A percentile compares a stretch with the other conserved stretches of the same genome.
Evolutionary conservation across 208 protist species (phyloP).

Genomic region (Trichomonas vaginalis): DNA sequence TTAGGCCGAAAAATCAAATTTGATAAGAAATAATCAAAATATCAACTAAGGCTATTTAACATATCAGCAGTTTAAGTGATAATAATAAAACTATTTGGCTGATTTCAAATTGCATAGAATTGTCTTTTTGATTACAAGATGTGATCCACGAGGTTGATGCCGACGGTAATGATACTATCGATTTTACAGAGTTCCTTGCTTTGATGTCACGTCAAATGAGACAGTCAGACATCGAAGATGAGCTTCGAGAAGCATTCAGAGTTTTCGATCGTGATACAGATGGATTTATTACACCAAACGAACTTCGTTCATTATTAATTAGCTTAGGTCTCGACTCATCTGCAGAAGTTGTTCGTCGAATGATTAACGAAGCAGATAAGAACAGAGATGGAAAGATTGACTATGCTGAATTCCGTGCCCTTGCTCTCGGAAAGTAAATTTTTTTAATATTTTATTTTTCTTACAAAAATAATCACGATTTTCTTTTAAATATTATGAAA

Average conservation of each 20-base stretch:
- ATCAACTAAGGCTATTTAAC: too few species aligned
- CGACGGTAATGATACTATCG: constrained; percentile 57
- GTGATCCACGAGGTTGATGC: constrained; percentile 24
- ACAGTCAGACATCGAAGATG: constrained; percentile 39
- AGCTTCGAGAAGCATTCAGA: constrained; percentile 1
- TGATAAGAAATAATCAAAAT: too few species aligned
- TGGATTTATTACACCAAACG: constrained; percentile 11
- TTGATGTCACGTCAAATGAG: constrained; percentile 49
- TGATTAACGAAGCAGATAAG: constrained; percentile 10
- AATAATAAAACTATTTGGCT: too few species aligned
- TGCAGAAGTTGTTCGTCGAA: constrained; percentile 11
- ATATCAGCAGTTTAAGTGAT: too few species aligned
- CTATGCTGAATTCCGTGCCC: neutral
- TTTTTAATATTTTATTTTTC: too few species aligned
- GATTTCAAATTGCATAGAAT: too few species aligned
- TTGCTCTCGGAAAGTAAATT: neutral
- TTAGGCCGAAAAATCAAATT: too few species aligned
- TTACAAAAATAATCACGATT: too few species aligned
- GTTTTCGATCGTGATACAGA: constrained; percentile 11
- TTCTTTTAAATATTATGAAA: too few species aligned
- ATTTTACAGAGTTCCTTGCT: constrained; percentile 73
- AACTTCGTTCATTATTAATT: neutral
- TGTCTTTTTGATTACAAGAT: constrained; percentile 18
- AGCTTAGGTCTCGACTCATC: neutral
- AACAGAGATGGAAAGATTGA: constrained; percentile 19